These are phyloP conservation scores for Penicillium paradoxum DNA, from an alignment of 495 filamentous ascomycete genomes.

Conservation along the genomic window DNA sequence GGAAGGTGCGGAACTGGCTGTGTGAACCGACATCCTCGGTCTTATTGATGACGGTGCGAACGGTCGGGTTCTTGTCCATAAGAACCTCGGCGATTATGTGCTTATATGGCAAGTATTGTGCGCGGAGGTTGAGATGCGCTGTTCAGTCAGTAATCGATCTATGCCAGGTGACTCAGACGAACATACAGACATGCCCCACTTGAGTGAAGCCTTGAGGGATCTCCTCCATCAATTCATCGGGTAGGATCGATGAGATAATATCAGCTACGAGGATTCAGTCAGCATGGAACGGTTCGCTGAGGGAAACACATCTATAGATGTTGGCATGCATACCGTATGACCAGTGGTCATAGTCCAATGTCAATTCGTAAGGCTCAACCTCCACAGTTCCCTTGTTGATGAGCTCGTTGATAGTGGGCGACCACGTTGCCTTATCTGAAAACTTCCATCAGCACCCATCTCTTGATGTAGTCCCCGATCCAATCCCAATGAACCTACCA, in stretches of 20 bases:
- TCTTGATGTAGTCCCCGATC: constrained; percentile 33
- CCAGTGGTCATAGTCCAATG: constrained; percentile 82
- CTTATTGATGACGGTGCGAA: constrained; percentile 94
- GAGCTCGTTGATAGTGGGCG: constrained; percentile 59
- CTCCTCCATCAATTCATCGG: constrained; percentile 62
- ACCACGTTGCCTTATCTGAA: constrained; percentile 71
- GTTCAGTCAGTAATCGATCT: constrained; percentile 8
- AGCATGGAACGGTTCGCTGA: not conserved
- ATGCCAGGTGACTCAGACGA: constrained; percentile 4
- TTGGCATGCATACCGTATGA: constrained; percentile 55
- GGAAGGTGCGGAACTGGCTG: constrained; percentile 87
- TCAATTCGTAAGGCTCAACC: constrained; percentile 67
- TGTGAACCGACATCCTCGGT: constrained; percentile 77
- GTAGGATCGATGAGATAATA: constrained; percentile 73
- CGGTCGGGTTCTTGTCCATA: constrained; percentile 75
- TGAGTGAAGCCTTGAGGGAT: constrained; percentile 81
- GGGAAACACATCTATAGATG: not conserved
- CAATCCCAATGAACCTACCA: constrained; percentile 49
- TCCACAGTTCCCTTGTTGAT: constrained; percentile 59
- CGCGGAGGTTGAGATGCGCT: constrained; percentile 87
- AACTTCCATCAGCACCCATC: constrained; percentile 9
- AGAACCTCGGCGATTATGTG: constrained; percentile 76
- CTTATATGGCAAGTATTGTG: constrained; percentile 75
- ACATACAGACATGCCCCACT: constrained; percentile 79
- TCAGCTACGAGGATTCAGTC: constrained; percentile 55